phyloP scores from a whole-genome alignment of 225 moss, liverwort and hornwort genomes.

The Asterella californica region DNA sequence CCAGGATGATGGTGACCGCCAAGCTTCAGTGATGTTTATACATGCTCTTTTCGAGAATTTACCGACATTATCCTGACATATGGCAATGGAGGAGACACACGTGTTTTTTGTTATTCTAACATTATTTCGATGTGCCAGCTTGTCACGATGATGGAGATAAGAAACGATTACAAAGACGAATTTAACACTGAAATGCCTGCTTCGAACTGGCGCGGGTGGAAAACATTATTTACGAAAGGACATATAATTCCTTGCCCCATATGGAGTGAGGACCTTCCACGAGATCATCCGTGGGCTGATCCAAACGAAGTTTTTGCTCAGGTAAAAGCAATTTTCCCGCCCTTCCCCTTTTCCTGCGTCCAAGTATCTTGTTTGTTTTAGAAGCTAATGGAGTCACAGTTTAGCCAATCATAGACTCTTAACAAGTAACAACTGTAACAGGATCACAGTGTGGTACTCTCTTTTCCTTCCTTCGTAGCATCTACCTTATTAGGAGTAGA shows the following conservation, averaged over 20 bases:
- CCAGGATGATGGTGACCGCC: no score
- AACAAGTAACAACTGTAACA: neutral
- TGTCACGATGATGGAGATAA: constrained; percentile 69
- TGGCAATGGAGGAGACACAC: neutral
- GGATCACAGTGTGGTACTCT: neutral
- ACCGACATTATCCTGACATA: neutral
- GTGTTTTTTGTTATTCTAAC: neutral
- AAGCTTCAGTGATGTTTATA: no score
- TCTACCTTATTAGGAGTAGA: neutral
- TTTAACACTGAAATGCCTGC: constrained; percentile 53
- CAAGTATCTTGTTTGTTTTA: neutral
- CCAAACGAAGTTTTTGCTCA: constrained; percentile 58
- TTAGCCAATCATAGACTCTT: neutral
- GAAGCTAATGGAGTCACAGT: neutral
- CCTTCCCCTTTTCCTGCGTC: neutral
- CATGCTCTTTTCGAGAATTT: no score
- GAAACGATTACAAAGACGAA: constrained; percentile 59
- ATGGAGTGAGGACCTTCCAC: constrained; percentile 28
- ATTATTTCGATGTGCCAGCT: constrained; percentile 37
- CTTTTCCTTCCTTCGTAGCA: neutral
- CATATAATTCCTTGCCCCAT: constrained; percentile 58
- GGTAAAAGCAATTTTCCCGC: constrained; percentile 29
- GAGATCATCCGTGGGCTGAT: constrained; percentile 31
- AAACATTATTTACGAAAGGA: constrained; percentile 71
- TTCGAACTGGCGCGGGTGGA: constrained; percentile 64